A percentile compares a stretch with the other conserved stretches of the same genome.
phyloP scores from a whole-genome alignment of 176 grass and related monocot genomes.

The Cenchrus americanus region DNA sequence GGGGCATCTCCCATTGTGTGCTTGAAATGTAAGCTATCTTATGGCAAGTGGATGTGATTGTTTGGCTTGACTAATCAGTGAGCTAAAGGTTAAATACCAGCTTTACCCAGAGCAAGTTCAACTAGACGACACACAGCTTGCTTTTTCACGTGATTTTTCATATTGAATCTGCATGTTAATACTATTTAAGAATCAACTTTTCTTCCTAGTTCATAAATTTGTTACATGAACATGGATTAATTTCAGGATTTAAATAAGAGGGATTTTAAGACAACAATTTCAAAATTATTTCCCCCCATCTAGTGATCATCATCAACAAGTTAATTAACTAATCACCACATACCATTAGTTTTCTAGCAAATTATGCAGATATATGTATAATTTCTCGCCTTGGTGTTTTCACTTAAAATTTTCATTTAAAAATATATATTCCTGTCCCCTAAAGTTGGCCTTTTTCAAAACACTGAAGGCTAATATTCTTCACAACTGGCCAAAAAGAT shows the following conservation, averaged over 20 bases:
- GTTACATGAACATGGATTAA: not conserved
- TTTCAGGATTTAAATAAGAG: not conserved
- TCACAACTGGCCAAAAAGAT: not conserved
- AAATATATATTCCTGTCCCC: not conserved
- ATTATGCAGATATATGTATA: not conserved
- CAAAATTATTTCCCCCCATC: not conserved
- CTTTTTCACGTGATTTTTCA: conserved; percentile 27
- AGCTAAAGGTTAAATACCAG: conserved; percentile 47
- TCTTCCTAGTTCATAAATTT: not conserved
- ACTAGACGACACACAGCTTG: not conserved
- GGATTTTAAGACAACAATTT: not conserved
- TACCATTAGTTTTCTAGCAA: not conserved
- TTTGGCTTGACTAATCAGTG: conserved; percentile 37
- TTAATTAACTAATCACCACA: not conserved
- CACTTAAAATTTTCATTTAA: not conserved
- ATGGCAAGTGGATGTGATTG: conserved; percentile 53
- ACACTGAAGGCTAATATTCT: not conserved
- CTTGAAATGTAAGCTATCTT: conserved; percentile 95
- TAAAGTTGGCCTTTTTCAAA: not conserved
- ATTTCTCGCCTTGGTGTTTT: not conserved
- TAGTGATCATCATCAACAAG: not conserved
- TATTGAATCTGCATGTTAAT: conserved; percentile 9
- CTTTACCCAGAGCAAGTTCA: conserved; percentile 39
- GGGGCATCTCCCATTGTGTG: conserved; percentile 66
- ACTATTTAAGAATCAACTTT: not conserved